Conservation (phyloP, 805 yeast genomes). For the Debaryomyces maramus region DNA sequence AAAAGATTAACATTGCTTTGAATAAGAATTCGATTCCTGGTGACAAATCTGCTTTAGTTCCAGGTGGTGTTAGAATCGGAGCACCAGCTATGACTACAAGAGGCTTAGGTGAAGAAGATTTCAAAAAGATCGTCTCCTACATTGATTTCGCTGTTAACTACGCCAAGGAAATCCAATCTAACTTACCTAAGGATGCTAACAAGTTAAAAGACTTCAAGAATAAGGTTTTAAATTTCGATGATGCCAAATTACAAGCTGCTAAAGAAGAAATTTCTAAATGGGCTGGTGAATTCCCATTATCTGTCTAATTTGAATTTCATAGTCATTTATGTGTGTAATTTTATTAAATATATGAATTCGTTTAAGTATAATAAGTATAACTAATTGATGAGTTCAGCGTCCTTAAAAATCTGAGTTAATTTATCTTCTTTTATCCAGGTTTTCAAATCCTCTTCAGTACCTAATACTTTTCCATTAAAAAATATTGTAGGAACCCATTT, state of each 20-base stretch:
- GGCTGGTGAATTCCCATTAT: conserved; percentile 83
- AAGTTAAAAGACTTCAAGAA: conserved; percentile 95
- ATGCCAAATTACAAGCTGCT: conserved; percentile 57
- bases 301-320: conserved; percentile 24
- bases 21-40: conserved; percentile 97
- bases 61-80: conserved; percentile 95
- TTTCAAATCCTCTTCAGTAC: conserved; percentile 53
- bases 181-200: conserved; percentile 89
- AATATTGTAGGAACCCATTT: conserved; percentile 73
- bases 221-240: conserved; percentile 68
- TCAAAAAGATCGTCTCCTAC: conserved; percentile 74
- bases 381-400: conserved; percentile 18
- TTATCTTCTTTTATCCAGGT: conserved; percentile 32
- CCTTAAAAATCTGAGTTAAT: conserved; percentile 34
- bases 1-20: conserved; percentile 88
- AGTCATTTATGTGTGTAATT: conserved; percentile 1
- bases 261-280: conserved; percentile 82
- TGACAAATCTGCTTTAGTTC: conserved; percentile 92
- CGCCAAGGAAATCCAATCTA: conserved; percentile 72
- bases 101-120: conserved; percentile 80
- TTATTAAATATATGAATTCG: conserved; percentile 1
- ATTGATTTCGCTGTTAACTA: conserved; percentile 77
- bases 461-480: conserved; percentile 57
- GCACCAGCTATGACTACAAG: conserved; percentile 99
- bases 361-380: not conserved